These are phyloP conservation scores for Wickerhamomyces canadensis DNA, from an alignment of 805 yeast species.

Conservation along the genomic window DNA sequence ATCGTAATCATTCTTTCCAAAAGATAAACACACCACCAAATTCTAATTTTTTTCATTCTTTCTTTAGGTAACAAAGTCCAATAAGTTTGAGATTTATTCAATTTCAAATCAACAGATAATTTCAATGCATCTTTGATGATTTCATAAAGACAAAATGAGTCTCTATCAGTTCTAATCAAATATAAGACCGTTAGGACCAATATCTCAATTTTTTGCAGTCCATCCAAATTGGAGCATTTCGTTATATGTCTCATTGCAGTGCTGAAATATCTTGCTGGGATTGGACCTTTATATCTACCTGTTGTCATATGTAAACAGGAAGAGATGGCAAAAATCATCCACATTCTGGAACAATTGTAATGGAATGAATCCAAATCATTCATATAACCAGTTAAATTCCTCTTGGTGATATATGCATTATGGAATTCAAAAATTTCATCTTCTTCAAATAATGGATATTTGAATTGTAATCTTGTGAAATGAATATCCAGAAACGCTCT, in stretches of 20 bases:
- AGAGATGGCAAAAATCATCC: slow-evolving; percentile 47
- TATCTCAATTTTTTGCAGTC: slow-evolving; percentile 46
- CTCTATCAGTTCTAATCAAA: slow-evolving; percentile 56
- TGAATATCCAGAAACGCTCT: slow-evolving; percentile 49
- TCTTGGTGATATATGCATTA: slow-evolving; percentile 38
- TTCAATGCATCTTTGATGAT: slow-evolving; percentile 49
- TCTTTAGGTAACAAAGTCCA: slow-evolving; percentile 20
- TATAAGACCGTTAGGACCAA: slow-evolving; percentile 47
- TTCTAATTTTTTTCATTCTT: slow-evolving; percentile 40
- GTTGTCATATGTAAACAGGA: slow-evolving; percentile 50
- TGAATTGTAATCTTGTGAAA: slow-evolving; percentile 49
- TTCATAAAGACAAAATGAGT: slow-evolving; percentile 47
- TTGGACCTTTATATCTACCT: slow-evolving; percentile 49
- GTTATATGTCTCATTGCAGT: slow-evolving; percentile 54
- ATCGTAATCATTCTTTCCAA: slow-evolving; percentile 57
- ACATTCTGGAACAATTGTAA: slow-evolving; percentile 50
- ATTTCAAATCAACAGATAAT: slow-evolving; percentile 32
- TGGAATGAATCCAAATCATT: slow-evolving; percentile 41
- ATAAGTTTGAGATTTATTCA: slow-evolving; percentile 34
- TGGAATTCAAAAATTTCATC: slow-evolving; percentile 45
- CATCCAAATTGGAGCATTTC: slow-evolving; percentile 35
- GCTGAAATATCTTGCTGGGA: slow-evolving; percentile 51
- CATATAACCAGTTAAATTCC: slow-evolving; percentile 27
- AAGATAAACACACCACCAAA: slow-evolving; percentile 63
- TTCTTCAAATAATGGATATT: slow-evolving; percentile 51